Evolutionary conservation across 2,329 filamentous ascomycete species (phyloP).

Genomic region (Paecilomyces formosus): DNA sequence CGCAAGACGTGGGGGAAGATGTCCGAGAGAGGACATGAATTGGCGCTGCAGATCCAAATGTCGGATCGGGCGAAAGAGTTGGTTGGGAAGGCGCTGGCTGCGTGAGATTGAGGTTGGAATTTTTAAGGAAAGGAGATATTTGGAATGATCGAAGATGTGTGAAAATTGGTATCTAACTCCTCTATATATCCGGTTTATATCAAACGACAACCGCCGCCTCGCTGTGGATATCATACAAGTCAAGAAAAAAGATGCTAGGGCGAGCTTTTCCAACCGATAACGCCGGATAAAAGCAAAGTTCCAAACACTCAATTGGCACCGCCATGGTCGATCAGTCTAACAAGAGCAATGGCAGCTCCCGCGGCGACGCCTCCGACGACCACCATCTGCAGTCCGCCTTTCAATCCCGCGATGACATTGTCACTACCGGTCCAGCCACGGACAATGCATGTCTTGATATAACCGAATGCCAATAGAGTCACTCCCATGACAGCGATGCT

Average conservation of each 20-base stretch:
- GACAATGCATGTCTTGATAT: constrained; percentile 39
- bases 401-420: constrained; percentile 47
- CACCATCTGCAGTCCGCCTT: constrained; percentile 58
- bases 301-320: background rate
- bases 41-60: constrained; percentile 61
- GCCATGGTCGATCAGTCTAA: constrained; percentile 45
- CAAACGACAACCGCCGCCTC: background rate
- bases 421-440: constrained; percentile 36
- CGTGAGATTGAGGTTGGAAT: constrained; percentile 13
- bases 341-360: constrained; percentile 57
- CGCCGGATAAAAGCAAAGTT: background rate
- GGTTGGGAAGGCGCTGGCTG: constrained; percentile 56
- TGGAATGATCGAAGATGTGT: background rate
- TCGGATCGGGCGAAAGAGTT: constrained; percentile 55
- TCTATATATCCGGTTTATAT: background rate
- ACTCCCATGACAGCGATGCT: constrained; percentile 36
- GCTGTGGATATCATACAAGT: background rate
- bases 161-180: background rate
- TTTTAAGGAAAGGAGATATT: background rate
- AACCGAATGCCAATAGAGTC: constrained; percentile 35
- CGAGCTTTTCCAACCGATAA: background rate
- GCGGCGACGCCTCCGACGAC: constrained; percentile 59
- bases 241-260: background rate
- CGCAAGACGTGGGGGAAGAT: constrained; percentile 72
- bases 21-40: constrained; percentile 52